A percentile compares a stretch with the other conserved stretches of the same genome.
Evolutionary conservation across 257 asterid species (phyloP).

Genomic region (Penstemon eatonii): DNA sequence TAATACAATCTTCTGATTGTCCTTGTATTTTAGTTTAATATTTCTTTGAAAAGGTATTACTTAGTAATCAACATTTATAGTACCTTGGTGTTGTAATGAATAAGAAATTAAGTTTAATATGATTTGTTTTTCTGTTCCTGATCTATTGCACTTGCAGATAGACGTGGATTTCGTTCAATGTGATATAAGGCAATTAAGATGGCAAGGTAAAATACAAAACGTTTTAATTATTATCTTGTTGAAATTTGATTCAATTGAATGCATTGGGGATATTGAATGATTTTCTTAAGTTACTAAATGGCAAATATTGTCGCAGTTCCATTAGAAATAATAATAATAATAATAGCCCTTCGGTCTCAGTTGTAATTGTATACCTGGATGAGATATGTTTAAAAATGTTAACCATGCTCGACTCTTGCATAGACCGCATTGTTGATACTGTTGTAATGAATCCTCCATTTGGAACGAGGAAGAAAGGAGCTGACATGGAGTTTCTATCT

Average conservation of each 20-base stretch:
- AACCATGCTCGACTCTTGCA: constrained; percentile 27
- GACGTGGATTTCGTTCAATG: constrained; percentile 77
- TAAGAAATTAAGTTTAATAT: no score
- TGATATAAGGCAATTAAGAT: constrained; percentile 56
- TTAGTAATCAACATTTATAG: not conserved
- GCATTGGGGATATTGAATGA: not conserved
- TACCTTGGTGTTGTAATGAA: not conserved
- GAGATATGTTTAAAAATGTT: constrained; percentile 19
- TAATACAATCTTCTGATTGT: no score
- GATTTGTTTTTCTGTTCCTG: constrained; percentile 4
- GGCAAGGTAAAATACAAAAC: constrained; percentile 49
- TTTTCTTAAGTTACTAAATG: not conserved
- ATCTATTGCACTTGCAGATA: constrained; percentile 48
- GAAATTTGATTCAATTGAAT: constrained; percentile 1
- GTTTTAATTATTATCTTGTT: not conserved
- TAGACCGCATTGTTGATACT: constrained; percentile 69
- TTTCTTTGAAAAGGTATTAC: not conserved
- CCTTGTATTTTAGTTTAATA: no score
- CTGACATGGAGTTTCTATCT: constrained; percentile 85
- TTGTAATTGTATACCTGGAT: constrained; percentile 2
- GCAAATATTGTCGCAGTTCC: not conserved
- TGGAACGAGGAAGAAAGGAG: constrained; percentile 95
- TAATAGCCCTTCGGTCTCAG: not conserved
- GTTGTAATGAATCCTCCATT: constrained; percentile 98
- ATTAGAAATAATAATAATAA: not conserved